A percentile compares a stretch with the other conserved stretches of the same genome.
Evolutionary conservation across 2,329 filamentous ascomycete genomes (phyloP).

Genomic region (Pyrenochaeta sp.): DNA sequence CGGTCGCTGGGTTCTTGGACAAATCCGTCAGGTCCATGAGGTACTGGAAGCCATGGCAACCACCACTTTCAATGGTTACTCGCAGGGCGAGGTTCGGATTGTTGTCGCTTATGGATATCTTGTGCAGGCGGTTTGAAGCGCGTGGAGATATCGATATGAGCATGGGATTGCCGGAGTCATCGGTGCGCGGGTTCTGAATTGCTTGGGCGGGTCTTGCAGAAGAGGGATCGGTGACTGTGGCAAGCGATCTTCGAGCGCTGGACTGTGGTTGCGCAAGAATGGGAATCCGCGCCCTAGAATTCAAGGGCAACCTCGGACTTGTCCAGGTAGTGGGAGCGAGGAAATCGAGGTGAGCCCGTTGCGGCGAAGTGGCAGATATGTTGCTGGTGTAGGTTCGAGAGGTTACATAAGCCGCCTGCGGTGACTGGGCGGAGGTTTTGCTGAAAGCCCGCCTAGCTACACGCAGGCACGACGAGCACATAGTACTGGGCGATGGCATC

Average conservation of each 20-base stretch:
- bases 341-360: slow-evolving; percentile 40
- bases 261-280: slow-evolving; percentile 38
- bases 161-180: slow-evolving; percentile 87
- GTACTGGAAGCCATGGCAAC: slow-evolving; percentile 98
- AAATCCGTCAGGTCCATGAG: slow-evolving; percentile 83
- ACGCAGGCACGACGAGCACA: slow-evolving; percentile 44
- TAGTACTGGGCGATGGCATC: slow-evolving; percentile 37
- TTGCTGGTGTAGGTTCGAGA: slow-evolving; percentile 29
- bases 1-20: slow-evolving; percentile 54
- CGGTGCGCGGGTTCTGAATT: slow-evolving; percentile 74
- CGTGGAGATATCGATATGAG: slow-evolving; percentile 81
- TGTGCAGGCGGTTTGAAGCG: slow-evolving; percentile 72
- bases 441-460: slow-evolving; percentile 16
- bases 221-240: slow-evolving; percentile 31
- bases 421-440: neutral
- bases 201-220: slow-evolving; percentile 35
- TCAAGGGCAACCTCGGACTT: neutral
- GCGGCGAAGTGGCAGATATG: slow-evolving; percentile 27
- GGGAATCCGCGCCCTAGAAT: neutral
- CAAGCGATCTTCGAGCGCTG: slow-evolving; percentile 42
- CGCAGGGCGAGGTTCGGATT: slow-evolving; percentile 88
- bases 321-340: slow-evolving; percentile 30
- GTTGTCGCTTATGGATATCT: slow-evolving; percentile 61
- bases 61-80: slow-evolving; percentile 89
- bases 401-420: slow-evolving; percentile 8